phyloP scores from a whole-genome alignment of 495 filamentous ascomycete species.

The Gamarada debralockiae region DNA sequence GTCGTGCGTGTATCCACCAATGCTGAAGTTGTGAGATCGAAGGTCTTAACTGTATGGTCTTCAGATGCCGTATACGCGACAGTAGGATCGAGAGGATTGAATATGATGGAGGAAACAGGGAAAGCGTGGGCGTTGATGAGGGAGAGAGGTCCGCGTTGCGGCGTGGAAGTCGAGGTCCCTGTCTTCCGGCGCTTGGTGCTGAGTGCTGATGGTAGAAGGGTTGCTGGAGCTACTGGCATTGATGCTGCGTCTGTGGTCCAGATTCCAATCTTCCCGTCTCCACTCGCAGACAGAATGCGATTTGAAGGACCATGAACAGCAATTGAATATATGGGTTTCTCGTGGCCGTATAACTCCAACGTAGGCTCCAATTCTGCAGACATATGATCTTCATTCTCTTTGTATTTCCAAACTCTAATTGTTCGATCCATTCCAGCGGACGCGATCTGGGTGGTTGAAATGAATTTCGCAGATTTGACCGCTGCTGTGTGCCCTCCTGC shows the following conservation, averaged over 20 bases:
- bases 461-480: conserved; percentile 76
- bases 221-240: conserved; percentile 63
- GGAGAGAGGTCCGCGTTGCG: conserved; percentile 76
- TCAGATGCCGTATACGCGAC: conserved; percentile 85
- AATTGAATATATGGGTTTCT: conserved; percentile 64
- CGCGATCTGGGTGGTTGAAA: conserved; percentile 70
- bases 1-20: conserved; percentile 77
- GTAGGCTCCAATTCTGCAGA: conserved; percentile 64
- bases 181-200: conserved; percentile 75
- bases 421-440: conserved; percentile 80
- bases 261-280: conserved; percentile 74
- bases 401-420: conserved; percentile 84
- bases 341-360: conserved; percentile 87
- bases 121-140: conserved; percentile 67
- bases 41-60: conserved; percentile 86
- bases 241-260: conserved; percentile 78
- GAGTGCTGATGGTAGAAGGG: conserved; percentile 57
- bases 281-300: conserved; percentile 76
- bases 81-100: conserved; percentile 78
- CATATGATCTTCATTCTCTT: conserved; percentile 55
- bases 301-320: conserved; percentile 71
- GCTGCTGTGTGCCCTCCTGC: conserved; percentile 70
- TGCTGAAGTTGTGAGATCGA: conserved; percentile 77
- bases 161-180: conserved; percentile 54
- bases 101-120: conserved; percentile 70